Evolutionary conservation across 1,284 basidiomycete species (phyloP).

Genomic region (Phellopilus nigrolimitatus): DNA sequence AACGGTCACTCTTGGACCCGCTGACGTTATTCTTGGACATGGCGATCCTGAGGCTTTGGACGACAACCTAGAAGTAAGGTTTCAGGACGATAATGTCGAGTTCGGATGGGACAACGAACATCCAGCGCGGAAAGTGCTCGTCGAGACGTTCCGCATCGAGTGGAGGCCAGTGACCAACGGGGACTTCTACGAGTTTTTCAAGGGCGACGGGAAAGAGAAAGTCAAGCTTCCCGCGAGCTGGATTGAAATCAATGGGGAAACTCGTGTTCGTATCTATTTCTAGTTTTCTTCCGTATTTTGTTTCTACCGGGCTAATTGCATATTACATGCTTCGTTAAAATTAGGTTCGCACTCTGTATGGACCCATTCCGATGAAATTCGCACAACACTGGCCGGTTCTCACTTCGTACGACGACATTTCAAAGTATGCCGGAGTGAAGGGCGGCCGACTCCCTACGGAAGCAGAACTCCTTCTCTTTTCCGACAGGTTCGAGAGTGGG

Average conservation of each 20-base stretch:
- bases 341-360: conserved; percentile 83
- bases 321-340: neutral
- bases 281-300: neutral
- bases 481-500: conserved; percentile 62
- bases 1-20: conserved; percentile 57
- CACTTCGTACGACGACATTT: conserved; percentile 76
- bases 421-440: conserved; percentile 74
- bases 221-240: conserved; percentile 64
- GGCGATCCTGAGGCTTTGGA: conserved; percentile 81
- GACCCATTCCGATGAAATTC: conserved; percentile 71
- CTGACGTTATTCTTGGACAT: conserved; percentile 70
- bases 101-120: conserved; percentile 98
- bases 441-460: conserved; percentile 92
- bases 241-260: conserved; percentile 48
- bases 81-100: conserved; percentile 38
- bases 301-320: conserved; percentile 3
- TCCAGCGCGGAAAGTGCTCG: conserved; percentile 55
- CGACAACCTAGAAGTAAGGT: conserved; percentile 28
- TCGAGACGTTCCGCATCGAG: conserved; percentile 67
- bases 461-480: conserved; percentile 79
- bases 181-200: conserved; percentile 63
- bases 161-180: conserved; percentile 86
- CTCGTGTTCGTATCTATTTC: conserved; percentile 36
- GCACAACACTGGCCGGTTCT: conserved; percentile 86
- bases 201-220: conserved; percentile 31